Percentiles rank a stretch among this genome's conserved stretches.
These are phyloP conservation scores for Herpetospermum pedunculosum DNA, from an alignment of 306 rosid species.

Conservation along the genomic window DNA sequence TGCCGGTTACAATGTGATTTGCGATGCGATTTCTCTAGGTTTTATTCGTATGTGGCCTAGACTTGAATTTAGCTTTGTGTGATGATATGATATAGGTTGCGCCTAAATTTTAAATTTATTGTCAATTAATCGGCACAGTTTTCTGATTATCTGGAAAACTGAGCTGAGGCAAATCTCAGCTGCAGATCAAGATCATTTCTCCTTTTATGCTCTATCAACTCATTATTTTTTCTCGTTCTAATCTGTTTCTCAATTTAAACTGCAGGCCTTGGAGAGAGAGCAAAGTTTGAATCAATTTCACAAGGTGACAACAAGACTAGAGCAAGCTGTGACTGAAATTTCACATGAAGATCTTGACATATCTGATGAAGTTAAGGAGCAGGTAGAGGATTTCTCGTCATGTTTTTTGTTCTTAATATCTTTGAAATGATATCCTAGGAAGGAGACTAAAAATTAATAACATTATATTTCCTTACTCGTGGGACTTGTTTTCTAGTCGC, in stretches of 20 bases:
- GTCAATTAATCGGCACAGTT: not conserved
- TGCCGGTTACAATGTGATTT: not conserved
- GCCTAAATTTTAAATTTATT: not conserved
- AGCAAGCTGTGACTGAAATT: slow-evolving; percentile 58
- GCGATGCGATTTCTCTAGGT: not conserved
- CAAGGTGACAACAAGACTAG: slow-evolving; percentile 54
- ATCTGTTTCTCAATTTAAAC: not conserved
- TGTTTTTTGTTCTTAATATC: not conserved
- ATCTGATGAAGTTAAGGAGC: slow-evolving; percentile 96
- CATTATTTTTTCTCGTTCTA: not conserved
- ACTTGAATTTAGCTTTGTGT: not conserved
- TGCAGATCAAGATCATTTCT: not conserved
- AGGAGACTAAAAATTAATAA: not conserved
- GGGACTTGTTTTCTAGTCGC: not conserved
- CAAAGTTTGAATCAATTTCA: slow-evolving; percentile 50
- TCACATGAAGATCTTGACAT: slow-evolving; percentile 67
- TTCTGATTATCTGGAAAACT: not conserved
- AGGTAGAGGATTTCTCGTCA: slow-evolving; percentile 35
- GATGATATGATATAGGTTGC: not conserved
- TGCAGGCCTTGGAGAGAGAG: slow-evolving; percentile 81
- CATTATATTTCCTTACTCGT: not conserved
- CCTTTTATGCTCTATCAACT: too few species aligned
- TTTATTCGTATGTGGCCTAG: not conserved
- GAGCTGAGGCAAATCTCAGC: not conserved
- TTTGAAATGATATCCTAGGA: not conserved